phyloP scores from a whole-genome alignment of 2,329 filamentous ascomycete genomes.

The Colletotrichum sublineola region DNA sequence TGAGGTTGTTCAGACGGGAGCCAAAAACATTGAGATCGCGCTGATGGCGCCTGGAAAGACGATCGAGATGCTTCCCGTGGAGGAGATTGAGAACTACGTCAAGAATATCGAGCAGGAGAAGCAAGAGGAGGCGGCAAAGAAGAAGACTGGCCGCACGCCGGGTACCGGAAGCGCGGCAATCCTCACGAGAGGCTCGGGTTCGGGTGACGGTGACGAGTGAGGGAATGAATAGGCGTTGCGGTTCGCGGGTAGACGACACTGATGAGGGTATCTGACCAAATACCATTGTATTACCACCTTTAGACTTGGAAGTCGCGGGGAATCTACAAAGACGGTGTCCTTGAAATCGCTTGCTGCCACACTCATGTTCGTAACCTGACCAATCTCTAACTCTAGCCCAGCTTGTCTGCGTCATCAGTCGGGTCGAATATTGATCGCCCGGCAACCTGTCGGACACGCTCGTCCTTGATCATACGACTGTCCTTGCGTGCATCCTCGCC shows the following conservation, averaged over 20 bases:
- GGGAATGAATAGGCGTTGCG: constrained; percentile 40
- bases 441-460: constrained; percentile 74
- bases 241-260: constrained; percentile 40
- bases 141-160: constrained; percentile 86
- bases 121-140: constrained; percentile 97
- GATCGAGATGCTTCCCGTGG: constrained; percentile 93
- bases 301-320: constrained; percentile 47
- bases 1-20: constrained; percentile 97
- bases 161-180: constrained; percentile 80
- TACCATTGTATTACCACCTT: constrained; percentile 55
- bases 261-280: constrained; percentile 43
- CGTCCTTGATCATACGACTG: constrained; percentile 92
- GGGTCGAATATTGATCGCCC: constrained; percentile 81
- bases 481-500: constrained; percentile 91
- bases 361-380: constrained; percentile 26
- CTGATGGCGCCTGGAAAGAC: constrained; percentile 94
- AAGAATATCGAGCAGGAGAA: constrained; percentile 99
- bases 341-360: constrained; percentile 39
- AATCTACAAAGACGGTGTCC: constrained; percentile 39
- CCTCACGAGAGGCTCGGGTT: constrained; percentile 72
- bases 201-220: constrained; percentile 51
- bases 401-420: constrained; percentile 78
- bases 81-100: constrained; percentile 97
- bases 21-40: constrained; percentile 99
- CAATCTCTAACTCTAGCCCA: constrained; percentile 69